Evolutionary conservation across 441 rosid genomes (phyloP).

Genomic region (Bruguiera hainesii): DNA sequence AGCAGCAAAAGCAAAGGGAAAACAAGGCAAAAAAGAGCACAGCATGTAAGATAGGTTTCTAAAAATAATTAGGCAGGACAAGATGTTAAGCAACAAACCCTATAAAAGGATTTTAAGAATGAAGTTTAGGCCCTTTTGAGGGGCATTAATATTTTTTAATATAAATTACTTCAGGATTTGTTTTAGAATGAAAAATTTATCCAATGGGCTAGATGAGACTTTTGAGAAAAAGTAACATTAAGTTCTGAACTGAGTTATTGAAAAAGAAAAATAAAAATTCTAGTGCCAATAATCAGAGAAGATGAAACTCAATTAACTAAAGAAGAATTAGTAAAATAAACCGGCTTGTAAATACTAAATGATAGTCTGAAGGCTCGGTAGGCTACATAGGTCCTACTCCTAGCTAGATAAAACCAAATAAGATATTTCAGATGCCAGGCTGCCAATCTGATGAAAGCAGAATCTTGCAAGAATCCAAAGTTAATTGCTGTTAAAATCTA

Average conservation of each 20-base stretch:
- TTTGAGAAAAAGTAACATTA: background rate
- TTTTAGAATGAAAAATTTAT: too few relatives aligned
- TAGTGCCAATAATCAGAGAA: background rate
- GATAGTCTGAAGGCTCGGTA: background rate
- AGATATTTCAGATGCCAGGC: too few relatives aligned
- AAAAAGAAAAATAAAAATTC: background rate
- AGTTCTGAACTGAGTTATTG: too few relatives aligned
- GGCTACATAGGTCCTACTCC: too few relatives aligned
- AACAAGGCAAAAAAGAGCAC: constrained; percentile 12
- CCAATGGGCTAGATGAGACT: background rate
- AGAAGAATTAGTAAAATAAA: background rate
- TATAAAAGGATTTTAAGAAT: background rate
- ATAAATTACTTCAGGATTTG: too few relatives aligned
- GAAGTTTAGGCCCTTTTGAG: background rate
- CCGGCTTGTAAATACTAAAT: background rate
- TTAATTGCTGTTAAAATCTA: too few relatives aligned
- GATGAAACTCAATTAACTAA: background rate
- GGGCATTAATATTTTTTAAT: too few relatives aligned
- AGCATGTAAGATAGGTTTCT: constrained; percentile 10
- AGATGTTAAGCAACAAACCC: background rate
- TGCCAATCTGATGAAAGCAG: too few relatives aligned
- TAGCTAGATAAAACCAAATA: too few relatives aligned
- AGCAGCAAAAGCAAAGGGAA: constrained; percentile 15
- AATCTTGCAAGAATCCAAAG: too few relatives aligned
- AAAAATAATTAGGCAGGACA: constrained; percentile 9